Evolutionary conservation across 2,329 filamentous ascomycete species (phyloP), one percentile per base, ranked within the genome.

Genomic region (Penicillium vulpinum): DNA sequence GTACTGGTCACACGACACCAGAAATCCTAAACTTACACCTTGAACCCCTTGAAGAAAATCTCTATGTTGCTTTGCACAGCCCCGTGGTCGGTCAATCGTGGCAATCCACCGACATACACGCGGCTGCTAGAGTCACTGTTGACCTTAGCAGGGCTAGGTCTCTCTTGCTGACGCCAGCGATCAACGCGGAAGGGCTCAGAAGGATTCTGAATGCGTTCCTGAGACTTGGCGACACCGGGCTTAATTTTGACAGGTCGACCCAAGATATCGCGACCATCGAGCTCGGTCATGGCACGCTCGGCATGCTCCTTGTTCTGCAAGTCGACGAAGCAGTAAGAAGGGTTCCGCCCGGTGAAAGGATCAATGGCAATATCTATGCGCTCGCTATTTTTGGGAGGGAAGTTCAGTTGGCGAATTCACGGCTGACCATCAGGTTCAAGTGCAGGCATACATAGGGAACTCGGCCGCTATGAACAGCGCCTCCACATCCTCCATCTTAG

Each of bases 301-400:
- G 87, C 87, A 29, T 84, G 77, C 28, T 83, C 83, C 44, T 79
- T 79, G 45, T 78, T 80, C 44, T 73, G 72, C 56, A 91, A 83
- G 66, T 91, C 88, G 44, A 90, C 83, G 64, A 91, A 91, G 75
- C 88, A 91, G 75, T 90, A 90, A 36, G 86, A 88, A 0, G 87
- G 87, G 69, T 90, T 91, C 43, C 87, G 80, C 39, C 82, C 84
- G 29, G 83, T 88, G 70, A 88, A 84, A 1, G 86, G 83, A 65
- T 91, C 87, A 51, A 88, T 80, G 0, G 86, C 86, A 64, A 91
- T 87, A 69, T 88, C 85, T 61, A 90, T 83, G 45, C 83, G 82
- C 62, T 82, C 79, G 61, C 78, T 80, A 66, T 63, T 62, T 63
- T 62, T 18, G 15, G 38, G 31, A 26, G 18, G 63, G 67, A 55